Evolutionary conservation across 345 rosid genomes (phyloP).

Genomic region (Camelina sativa): DNA sequence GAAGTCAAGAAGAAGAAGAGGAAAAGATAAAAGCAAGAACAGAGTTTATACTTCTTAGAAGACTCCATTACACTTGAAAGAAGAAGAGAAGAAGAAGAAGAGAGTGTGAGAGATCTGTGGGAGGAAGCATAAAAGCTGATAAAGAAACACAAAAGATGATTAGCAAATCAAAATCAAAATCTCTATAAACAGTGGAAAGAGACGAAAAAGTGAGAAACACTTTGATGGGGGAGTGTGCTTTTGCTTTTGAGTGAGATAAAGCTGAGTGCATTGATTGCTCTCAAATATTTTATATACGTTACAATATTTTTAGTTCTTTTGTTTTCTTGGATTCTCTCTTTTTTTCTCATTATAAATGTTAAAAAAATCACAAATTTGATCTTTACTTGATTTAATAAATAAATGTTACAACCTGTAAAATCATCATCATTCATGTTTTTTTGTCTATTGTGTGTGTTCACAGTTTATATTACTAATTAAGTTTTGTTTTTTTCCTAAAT

Average conservation of each 20-base stretch:
- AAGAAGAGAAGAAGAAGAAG: background rate
- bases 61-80: conserved; percentile 27
- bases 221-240: conserved; percentile 39
- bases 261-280: conserved; percentile 41
- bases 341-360: too few relatives aligned
- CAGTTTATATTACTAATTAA: too few relatives aligned
- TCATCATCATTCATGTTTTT: too few relatives aligned
- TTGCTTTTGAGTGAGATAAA: conserved; percentile 33
- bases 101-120: background rate
- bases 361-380: too few relatives aligned
- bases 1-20: conserved; percentile 41
- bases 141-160: background rate
- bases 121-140: conserved; percentile 20
- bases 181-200: conserved; percentile 33
- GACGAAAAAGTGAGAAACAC: conserved; percentile 24
- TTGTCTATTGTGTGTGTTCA: too few relatives aligned
- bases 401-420: too few relatives aligned
- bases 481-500: too few relatives aligned
- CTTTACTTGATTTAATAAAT: too few relatives aligned
- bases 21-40: conserved; percentile 28
- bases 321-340: background rate
- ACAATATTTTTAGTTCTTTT: background rate
- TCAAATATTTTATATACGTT: too few relatives aligned
- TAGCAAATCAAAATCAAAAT: conserved; percentile 4
- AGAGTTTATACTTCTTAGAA: conserved; percentile 19